Conservation (phyloP, 345 rosid genomes). For the Brassica rapa region DNA sequence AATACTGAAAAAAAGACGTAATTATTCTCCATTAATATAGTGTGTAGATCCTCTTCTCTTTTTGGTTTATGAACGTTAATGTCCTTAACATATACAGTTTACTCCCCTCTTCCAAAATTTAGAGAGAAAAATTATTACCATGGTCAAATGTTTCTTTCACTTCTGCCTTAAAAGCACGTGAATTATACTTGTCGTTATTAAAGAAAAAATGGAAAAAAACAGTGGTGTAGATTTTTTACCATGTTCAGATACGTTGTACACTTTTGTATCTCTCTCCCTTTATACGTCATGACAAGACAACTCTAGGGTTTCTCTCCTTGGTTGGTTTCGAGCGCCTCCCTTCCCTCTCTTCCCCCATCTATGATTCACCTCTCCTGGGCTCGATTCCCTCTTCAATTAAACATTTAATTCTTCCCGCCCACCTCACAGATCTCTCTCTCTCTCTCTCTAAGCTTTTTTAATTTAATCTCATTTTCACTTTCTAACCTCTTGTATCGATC, state of each 20-base stretch:
- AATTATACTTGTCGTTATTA: slow-evolving; percentile 1
- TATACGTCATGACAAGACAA: slow-evolving; percentile 26
- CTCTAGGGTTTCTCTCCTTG: slow-evolving; percentile 55
- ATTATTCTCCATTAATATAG: background rate
- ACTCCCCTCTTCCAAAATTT: background rate
- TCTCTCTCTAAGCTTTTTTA: background rate
- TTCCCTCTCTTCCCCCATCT: slow-evolving; percentile 1
- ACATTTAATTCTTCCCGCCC: slow-evolving; percentile 16
- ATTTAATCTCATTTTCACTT: no score
- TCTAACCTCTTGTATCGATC: background rate
- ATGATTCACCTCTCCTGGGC: slow-evolving; percentile 20
- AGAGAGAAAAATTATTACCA: background rate
- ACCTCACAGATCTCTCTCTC: slow-evolving; percentile 37
- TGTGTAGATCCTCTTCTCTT: background rate
- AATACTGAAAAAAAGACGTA: background rate
- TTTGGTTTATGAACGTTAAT: background rate
- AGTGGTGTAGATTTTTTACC: background rate
- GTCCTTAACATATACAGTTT: background rate
- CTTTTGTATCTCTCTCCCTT: background rate
- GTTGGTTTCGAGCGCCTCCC: slow-evolving; percentile 35
- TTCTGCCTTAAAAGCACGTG: slow-evolving; percentile 15
- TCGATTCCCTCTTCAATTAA: slow-evolving; percentile 24
- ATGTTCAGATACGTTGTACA: background rate
- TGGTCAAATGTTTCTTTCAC: background rate
- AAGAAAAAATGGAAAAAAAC: background rate